phyloP scores from a whole-genome alignment of 148 eudicot species.

The Arctostaphylos glauca region DNA sequence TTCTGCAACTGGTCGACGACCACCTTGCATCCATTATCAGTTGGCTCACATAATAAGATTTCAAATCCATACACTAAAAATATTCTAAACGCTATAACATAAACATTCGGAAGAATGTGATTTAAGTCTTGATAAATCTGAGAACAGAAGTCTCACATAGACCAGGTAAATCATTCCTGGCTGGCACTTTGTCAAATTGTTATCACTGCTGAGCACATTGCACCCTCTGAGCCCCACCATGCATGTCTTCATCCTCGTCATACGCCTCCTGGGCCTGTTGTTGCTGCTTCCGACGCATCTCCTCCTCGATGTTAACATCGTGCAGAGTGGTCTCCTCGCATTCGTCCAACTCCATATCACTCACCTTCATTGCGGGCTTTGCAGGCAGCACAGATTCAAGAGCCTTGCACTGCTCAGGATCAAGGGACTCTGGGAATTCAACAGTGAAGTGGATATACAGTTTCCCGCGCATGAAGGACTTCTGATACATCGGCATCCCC shows the following conservation, averaged over 20 bases:
- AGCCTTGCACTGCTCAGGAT: slow-evolving; percentile 42
- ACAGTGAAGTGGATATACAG: slow-evolving; percentile 50
- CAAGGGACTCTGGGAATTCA: slow-evolving; percentile 44
- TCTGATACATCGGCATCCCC: slow-evolving; percentile 52
- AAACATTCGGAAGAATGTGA: background rate
- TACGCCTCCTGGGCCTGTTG: slow-evolving; percentile 49
- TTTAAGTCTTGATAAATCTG: slow-evolving; percentile 8
- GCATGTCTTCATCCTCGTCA: slow-evolving; percentile 52
- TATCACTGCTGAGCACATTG: slow-evolving; percentile 53
- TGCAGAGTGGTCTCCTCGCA: slow-evolving; percentile 56
- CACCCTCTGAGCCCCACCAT: slow-evolving; percentile 51
- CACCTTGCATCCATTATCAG: background rate
- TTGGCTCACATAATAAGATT: background rate
- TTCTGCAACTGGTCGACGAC: slow-evolving; percentile 9
- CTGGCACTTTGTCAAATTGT: background rate
- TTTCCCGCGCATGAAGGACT: slow-evolving; percentile 51
- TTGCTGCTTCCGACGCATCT: slow-evolving; percentile 48
- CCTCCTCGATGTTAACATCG: slow-evolving; percentile 52
- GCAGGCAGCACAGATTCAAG: slow-evolving; percentile 49
- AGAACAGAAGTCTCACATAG: background rate
- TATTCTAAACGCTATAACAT: slow-evolving; percentile 2
- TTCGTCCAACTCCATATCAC: slow-evolving; percentile 49
- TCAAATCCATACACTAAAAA: background rate
- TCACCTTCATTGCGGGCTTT: slow-evolving; percentile 28
- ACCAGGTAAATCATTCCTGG: background rate